Percentiles rank a stretch among this genome's conserved stretches.
phyloP scores from a whole-genome alignment of 2,329 filamentous ascomycete genomes.

The Aspergillus glaucus region DNA sequence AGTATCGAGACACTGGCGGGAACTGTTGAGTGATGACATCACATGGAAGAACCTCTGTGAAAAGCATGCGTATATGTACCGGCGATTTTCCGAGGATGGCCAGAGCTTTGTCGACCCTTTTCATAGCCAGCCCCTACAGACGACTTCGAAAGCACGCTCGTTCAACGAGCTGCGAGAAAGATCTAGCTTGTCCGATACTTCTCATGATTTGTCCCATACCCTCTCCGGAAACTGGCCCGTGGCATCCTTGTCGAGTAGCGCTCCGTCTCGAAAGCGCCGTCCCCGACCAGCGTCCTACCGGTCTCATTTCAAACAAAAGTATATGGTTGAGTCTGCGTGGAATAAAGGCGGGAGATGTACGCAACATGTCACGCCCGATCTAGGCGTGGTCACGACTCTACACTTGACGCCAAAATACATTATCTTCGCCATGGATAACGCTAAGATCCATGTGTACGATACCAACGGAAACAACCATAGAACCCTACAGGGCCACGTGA shows the following conservation, averaged over 20 bases:
- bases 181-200: slow-evolving; percentile 21
- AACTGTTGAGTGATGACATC: slow-evolving; percentile 90
- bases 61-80: slow-evolving; percentile 92
- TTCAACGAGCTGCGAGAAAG: slow-evolving; percentile 19
- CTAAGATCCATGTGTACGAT: slow-evolving; percentile 97
- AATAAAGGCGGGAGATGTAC: slow-evolving; percentile 80
- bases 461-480: slow-evolving; percentile 81
- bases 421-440: slow-evolving; percentile 93
- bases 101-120: slow-evolving; percentile 31
- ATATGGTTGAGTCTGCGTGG: slow-evolving; percentile 96
- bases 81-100: slow-evolving; percentile 46
- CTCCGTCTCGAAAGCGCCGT: slow-evolving; percentile 40
- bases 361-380: slow-evolving; percentile 89
- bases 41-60: slow-evolving; percentile 97
- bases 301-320: slow-evolving; percentile 95
- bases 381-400: slow-evolving; percentile 91
- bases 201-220: slow-evolving; percentile 40
- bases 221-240: slow-evolving; percentile 26
- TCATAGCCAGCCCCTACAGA: slow-evolving; percentile 20
- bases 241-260: slow-evolving; percentile 18
- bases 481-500: slow-evolving; percentile 89
- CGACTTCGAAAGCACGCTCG: slow-evolving; percentile 14
- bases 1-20: slow-evolving; percentile 91
- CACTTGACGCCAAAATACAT: slow-evolving; percentile 95
- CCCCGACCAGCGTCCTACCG: slow-evolving; percentile 76